Evolutionary conservation across 371 early-diverging fungal species (phyloP).

Genomic region (Apophysomyces trapeziformis): DNA sequence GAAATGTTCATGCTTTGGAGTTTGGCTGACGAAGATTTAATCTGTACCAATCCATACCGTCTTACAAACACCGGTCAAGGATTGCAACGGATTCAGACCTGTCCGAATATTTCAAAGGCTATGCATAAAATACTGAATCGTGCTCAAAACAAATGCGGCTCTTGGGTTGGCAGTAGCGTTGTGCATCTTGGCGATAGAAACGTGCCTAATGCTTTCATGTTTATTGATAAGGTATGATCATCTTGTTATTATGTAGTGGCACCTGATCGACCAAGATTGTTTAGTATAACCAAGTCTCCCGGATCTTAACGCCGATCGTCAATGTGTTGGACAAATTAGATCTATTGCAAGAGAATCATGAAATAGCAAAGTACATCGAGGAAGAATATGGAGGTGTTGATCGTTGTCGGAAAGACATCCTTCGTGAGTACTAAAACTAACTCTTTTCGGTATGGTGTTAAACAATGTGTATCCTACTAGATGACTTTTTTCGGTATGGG

Average conservation of each 20-base stretch:
- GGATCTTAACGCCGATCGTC: slow-evolving; percentile 90
- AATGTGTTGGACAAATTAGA: slow-evolving; percentile 78
- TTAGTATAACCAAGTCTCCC: slow-evolving; percentile 93
- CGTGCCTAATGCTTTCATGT: slow-evolving; percentile 93
- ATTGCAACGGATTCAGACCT: slow-evolving; percentile 84
- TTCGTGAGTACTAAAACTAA: slow-evolving; percentile 40
- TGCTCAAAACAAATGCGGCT: slow-evolving; percentile 81
- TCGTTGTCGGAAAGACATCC: slow-evolving; percentile 71
- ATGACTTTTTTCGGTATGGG: slow-evolving; percentile 93
- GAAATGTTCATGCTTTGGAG: slow-evolving; percentile 97
- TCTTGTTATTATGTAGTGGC: slow-evolving; percentile 7
- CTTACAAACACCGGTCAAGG: slow-evolving; percentile 97
- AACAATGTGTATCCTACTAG: slow-evolving; percentile 19
- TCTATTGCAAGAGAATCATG: slow-evolving; percentile 52
- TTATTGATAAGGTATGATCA: slow-evolving; percentile 85
- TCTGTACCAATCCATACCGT: slow-evolving; percentile 79
- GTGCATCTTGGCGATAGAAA: slow-evolving; percentile 95
- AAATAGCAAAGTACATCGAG: slow-evolving; percentile 68
- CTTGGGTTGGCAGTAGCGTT: slow-evolving; percentile 95
- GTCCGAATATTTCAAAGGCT: slow-evolving; percentile 78
- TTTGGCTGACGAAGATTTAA: slow-evolving; percentile 87
- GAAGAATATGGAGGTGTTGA: slow-evolving; percentile 70
- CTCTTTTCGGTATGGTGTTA: neutral
- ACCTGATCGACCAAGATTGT: neutral
- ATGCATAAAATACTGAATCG: slow-evolving; percentile 90